phyloP scores from a whole-genome alignment of 495 filamentous ascomycete genomes.

The Annulohypoxylon stygium region DNA sequence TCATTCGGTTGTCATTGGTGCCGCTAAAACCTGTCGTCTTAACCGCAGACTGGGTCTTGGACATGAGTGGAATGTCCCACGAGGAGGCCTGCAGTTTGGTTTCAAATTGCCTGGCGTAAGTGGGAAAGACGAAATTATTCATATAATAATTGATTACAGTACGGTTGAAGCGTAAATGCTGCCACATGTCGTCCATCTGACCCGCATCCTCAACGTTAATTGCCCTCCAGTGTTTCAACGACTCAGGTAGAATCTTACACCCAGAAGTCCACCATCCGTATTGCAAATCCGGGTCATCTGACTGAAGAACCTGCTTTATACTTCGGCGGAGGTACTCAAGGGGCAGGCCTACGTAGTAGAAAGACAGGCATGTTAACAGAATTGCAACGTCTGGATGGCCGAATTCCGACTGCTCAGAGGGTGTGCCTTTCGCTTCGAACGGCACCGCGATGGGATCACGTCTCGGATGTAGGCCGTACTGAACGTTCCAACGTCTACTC shows the following conservation, averaged over 20 bases:
- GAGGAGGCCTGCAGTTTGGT: slow-evolving; percentile 66
- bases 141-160: slow-evolving; percentile 64
- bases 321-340: slow-evolving; percentile 56
- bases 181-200: slow-evolving; percentile 61
- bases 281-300: slow-evolving; percentile 64
- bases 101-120: slow-evolving; percentile 66
- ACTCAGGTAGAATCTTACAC: slow-evolving; percentile 55
- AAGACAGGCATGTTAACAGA: slow-evolving; percentile 65
- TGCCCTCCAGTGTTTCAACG: slow-evolving; percentile 58
- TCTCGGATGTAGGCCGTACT: slow-evolving; percentile 58
- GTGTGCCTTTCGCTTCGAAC: slow-evolving; percentile 64
- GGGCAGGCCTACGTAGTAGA: slow-evolving; percentile 65
- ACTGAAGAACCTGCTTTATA: slow-evolving; percentile 58
- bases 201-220: slow-evolving; percentile 65
- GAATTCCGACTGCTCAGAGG: slow-evolving; percentile 64
- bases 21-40: slow-evolving; percentile 68
- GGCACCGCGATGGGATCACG: slow-evolving; percentile 65
- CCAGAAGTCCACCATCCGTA: slow-evolving; percentile 63
- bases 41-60: slow-evolving; percentile 21
- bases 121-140: slow-evolving; percentile 68
- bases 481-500: slow-evolving; percentile 61
- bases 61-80: slow-evolving; percentile 65
- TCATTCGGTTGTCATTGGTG: slow-evolving; percentile 64
- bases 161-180: slow-evolving; percentile 52
- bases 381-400: slow-evolving; percentile 70